Evolutionary conservation across 2,329 filamentous ascomycete species (phyloP), one percentile per base, ranked within the genome.

Genomic region (Cryphonectria radicalis): DNA sequence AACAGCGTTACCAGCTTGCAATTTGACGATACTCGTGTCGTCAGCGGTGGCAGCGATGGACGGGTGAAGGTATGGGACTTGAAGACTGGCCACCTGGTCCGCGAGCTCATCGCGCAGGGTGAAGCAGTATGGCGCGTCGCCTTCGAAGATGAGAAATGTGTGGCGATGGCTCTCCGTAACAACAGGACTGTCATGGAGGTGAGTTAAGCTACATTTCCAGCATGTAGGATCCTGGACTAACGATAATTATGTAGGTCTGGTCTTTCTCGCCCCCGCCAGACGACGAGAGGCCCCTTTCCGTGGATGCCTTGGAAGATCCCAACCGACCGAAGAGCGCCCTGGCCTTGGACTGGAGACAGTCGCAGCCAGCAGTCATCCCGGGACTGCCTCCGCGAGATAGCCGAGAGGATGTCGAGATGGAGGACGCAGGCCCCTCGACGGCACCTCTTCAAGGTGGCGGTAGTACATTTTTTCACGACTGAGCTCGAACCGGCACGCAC

Each of bases 31-130:
- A 95, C 92, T 35, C 89, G 96, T 69, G 96, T 99, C 72, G 95
- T 99, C 70, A 97, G 94, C 79, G 96, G 96, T 76, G 97, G 96
- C 66, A 97, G 93, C 77, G 96, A 99, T 81, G 96, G 96, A n/a
- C 89, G 96, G 68, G 96, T 99, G 75, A 99, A 98, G 82, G 95
- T 99, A 69, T 99, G 96, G 96, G 95, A 97, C 82, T 85, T 98
- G 72, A 94, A 96, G 81, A 96, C 93, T 2, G 96, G 96, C 4
- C 92, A 93, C 71, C 87, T 97, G 40, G 93, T 99, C 32, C 90
- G 96, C 72, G 96, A 99, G 81, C 88, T 99, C 59, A 95, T 95
- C 63, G 91, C 92, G 28, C 94, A 95, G 68, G 94, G 95, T 0
- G 95, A 99, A 78, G 95, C 95, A 22, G 96, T 99, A 0, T 99